These are phyloP conservation scores for Cordyceps militaris DNA, from an alignment of 2,329 filamentous ascomycete species.

Conservation along the genomic window DNA sequence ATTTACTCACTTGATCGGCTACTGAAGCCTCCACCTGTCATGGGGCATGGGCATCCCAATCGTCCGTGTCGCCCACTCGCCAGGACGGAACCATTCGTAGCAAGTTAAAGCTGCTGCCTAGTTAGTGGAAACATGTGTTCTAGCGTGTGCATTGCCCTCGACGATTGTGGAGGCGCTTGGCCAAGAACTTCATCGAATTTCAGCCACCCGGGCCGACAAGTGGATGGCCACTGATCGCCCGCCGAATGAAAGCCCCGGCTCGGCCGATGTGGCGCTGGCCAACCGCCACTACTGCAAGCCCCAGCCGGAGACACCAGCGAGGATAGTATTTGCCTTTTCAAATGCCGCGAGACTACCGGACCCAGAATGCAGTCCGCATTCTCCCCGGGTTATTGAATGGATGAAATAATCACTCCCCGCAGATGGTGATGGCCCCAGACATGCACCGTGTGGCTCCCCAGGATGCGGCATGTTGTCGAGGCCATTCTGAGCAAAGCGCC, in stretches of 20 bases:
- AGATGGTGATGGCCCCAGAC: neutral
- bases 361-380: neutral
- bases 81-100: too few relatives aligned
- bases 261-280: too few relatives aligned
- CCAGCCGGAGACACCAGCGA: too few relatives aligned
- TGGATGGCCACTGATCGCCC: too few relatives aligned
- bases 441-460: neutral
- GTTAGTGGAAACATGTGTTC: neutral
- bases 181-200: too few relatives aligned
- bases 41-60: neutral
- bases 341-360: neutral
- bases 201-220: too few relatives aligned
- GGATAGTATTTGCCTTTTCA: neutral
- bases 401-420: neutral
- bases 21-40: neutral
- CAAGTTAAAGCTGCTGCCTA: too few relatives aligned
- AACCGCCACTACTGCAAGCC: too few relatives aligned
- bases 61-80: too few relatives aligned
- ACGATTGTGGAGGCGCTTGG: too few relatives aligned
- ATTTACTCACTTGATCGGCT: neutral
- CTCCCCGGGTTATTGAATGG: neutral
- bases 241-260: too few relatives aligned
- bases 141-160: constrained; percentile 1
- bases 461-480: neutral
- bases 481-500: neutral